Conservation (phyloP, 768 basidiomycete species). For the Boletus insuetus region DNA sequence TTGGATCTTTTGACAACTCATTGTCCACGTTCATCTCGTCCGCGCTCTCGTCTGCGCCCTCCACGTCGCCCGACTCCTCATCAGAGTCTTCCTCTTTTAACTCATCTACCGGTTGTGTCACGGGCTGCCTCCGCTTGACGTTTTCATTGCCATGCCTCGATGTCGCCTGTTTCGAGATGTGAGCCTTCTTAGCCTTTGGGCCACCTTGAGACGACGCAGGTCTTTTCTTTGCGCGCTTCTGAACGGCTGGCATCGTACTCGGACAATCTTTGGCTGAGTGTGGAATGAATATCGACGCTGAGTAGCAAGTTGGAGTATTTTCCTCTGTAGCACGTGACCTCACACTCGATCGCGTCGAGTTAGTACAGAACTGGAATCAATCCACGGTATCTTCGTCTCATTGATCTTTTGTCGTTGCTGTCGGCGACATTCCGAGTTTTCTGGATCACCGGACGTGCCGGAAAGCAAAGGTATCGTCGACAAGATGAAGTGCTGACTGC, state of each 20-base stretch:
- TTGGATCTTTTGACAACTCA: conserved; percentile 47
- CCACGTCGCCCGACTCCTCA: conserved; percentile 34
- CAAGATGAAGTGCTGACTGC: background rate
- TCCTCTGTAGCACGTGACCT: conserved; percentile 20
- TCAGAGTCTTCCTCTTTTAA: conserved; percentile 36
- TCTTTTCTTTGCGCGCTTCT: conserved; percentile 51
- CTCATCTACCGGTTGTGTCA: conserved; percentile 42
- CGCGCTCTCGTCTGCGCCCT: conserved; percentile 27
- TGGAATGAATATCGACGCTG: no score
- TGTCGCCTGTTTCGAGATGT: conserved; percentile 36
- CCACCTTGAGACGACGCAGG: conserved; percentile 45
- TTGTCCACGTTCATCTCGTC: conserved; percentile 34
- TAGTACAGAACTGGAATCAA: no score
- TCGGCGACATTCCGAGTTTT: background rate
- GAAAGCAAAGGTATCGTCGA: background rate
- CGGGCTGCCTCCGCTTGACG: conserved; percentile 57
- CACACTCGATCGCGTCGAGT: background rate
- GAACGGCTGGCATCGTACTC: conserved; percentile 38
- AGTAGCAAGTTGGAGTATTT: no score
- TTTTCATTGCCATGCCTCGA: conserved; percentile 27
- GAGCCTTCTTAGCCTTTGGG: conserved; percentile 52
- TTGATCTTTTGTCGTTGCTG: no score
- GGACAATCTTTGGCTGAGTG: background rate
- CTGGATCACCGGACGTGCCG: background rate
- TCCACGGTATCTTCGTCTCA: no score